These are phyloP conservation scores for Flueggea neowawraea DNA, from an alignment of 441 rosid species.

Conservation along the genomic window DNA sequence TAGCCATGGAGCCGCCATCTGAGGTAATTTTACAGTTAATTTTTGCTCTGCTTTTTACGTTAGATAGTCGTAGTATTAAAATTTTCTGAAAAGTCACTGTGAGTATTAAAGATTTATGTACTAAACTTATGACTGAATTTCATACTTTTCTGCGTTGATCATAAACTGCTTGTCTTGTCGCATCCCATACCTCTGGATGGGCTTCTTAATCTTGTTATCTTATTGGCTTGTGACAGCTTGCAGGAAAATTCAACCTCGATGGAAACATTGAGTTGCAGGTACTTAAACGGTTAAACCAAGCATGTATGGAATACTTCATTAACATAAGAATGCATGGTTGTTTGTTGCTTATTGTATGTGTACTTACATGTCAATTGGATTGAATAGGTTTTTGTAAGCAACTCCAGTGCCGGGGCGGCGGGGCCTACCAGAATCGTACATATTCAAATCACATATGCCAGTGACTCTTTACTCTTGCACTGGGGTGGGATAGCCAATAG, in stretches of 20 bases:
- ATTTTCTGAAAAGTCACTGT: too few relatives aligned
- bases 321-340: not conserved
- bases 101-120: too few relatives aligned
- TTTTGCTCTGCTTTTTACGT: not conserved
- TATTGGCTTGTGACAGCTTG: conserved; percentile 41
- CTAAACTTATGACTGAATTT: too few relatives aligned
- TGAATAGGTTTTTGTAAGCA: conserved; percentile 67
- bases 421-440: conserved; percentile 43
- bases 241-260: conserved; percentile 72
- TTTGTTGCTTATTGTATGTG: not conserved
- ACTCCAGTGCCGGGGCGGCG: conserved; percentile 34
- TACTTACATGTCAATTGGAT: conserved; percentile 8
- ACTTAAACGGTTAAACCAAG: not conserved
- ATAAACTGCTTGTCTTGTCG: too few relatives aligned
- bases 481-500: conserved; percentile 84
- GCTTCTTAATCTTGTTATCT: not conserved
- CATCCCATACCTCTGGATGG: not conserved
- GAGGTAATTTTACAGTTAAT: conserved; percentile 36
- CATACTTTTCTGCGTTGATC: too few relatives aligned
- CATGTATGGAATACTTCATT: not conserved
- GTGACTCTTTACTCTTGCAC: conserved; percentile 79
- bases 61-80: too few relatives aligned
- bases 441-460: conserved; percentile 51
- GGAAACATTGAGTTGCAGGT: conserved; percentile 90
- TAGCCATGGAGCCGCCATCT: conserved; percentile 71